Base-by-base conservation (phyloP, 2,329 filamentous ascomycete species). In the Venturia effusa region DNA sequence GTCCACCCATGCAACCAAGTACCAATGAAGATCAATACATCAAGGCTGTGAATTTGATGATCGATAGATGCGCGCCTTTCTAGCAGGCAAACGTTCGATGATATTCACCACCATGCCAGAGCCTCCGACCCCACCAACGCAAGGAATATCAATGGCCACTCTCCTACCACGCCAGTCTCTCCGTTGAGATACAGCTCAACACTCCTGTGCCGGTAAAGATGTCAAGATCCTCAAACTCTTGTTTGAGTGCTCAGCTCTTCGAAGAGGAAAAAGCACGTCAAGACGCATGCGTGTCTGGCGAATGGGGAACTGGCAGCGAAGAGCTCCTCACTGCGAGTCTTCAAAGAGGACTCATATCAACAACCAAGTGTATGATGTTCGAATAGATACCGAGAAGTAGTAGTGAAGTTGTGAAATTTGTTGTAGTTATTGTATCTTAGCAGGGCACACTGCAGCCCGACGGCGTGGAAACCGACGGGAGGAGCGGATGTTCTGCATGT, bases 141-240 rank as follows among this genome's bases (percentile, higher is more conserved):
- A 2, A 5, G 11, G 6, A 4, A 10, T n/a, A 48, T 7, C 7
- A 4, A 27, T 5, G 5, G 5, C 43, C 13, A 5, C 19, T 7
- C 43, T 48, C 19, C n/a, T 24, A 48, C 43, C 43, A 37, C 61
- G 61, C 43, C 40, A 13, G 3, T 63, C 45, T 24, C 51, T 57
- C 3, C 45, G 61, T 5, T 63, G 51, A 30, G 61, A 63, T 34
- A 45, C 61, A 37, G 61, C 61, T 32, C 61, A 57, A 43, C 45
- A 51, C n/a, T 48, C 61, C 24, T 59, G 48, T 43, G 48, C 48
- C 13, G 61, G 59, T 32, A 32, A 32, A 4, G 48, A 63, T 37
- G 48, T 63, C 51, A 30, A 40, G 15, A 57, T 51, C n/a, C 48
- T 63, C 10, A 7, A 59, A 27, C 24, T 37, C 30, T 32, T 63